These are phyloP conservation scores for Nannochloropsis granulata DNA, from an alignment of 108 stramenopile species.

Conservation along the genomic window DNA sequence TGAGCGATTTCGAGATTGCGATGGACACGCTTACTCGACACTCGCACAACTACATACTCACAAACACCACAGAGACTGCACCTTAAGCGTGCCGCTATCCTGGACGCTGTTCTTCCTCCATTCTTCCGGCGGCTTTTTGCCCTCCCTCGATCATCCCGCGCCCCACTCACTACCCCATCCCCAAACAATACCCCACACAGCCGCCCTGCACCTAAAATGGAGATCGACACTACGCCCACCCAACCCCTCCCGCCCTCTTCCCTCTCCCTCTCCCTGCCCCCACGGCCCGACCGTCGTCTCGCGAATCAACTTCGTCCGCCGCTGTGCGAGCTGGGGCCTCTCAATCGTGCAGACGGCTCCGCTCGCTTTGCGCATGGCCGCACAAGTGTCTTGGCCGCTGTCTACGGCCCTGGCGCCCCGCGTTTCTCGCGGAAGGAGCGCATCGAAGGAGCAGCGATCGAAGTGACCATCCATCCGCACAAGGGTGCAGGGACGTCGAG, in stretches of 20 bases:
- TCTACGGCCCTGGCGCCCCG: slow-evolving; percentile 70
- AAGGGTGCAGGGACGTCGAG: slow-evolving; percentile 13
- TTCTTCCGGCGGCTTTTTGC: too few species aligned
- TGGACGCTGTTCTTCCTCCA: too few species aligned
- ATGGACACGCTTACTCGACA: too few species aligned
- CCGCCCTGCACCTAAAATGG: not conserved
- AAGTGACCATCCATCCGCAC: slow-evolving; percentile 4
- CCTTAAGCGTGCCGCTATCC: too few species aligned
- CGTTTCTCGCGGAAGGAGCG: slow-evolving; percentile 43
- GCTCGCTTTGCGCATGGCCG: slow-evolving; percentile 57
- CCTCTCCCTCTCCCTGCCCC: not conserved
- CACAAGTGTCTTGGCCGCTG: slow-evolving; percentile 65
- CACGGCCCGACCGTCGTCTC: slow-evolving; percentile 2
- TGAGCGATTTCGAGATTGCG: too few species aligned
- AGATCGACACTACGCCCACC: not conserved
- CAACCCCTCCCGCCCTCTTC: not conserved
- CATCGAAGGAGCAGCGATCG: slow-evolving; percentile 31
- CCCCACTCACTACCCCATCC: too few species aligned
- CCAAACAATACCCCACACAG: too few species aligned
- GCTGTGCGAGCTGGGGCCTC: slow-evolving; percentile 57
- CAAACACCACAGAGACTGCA: too few species aligned
- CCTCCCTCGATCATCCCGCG: too few species aligned
- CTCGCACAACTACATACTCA: too few species aligned
- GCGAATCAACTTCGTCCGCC: slow-evolving; percentile 51
- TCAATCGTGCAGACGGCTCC: slow-evolving; percentile 65